These are phyloP conservation scores for Neonectria neomacrospora DNA, from an alignment of 2,329 filamentous ascomycete genomes.

Conservation along the genomic window DNA sequence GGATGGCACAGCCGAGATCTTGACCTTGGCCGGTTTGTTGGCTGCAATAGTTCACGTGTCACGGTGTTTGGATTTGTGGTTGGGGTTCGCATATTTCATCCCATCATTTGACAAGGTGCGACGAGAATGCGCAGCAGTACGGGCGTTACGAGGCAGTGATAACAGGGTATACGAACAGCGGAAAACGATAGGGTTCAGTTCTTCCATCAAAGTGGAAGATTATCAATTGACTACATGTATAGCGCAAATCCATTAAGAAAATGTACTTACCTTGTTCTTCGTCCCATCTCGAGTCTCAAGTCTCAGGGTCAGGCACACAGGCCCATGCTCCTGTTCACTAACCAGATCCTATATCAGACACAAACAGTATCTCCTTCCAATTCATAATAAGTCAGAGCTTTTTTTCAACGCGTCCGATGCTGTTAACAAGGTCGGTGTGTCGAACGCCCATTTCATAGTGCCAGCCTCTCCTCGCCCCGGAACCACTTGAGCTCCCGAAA, in stretches of 20 bases:
- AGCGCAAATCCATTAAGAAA: conserved; percentile 20
- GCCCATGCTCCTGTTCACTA: conserved; percentile 9
- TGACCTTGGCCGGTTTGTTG: not conserved
- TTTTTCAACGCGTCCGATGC: conserved; percentile 94
- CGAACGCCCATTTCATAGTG: conserved; percentile 98
- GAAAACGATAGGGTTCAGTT: not conserved
- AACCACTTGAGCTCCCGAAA: conserved; percentile 87
- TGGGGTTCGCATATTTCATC: conserved; percentile 5
- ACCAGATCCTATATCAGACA: not conserved
- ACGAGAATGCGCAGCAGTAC: not conserved
- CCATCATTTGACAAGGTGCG: not conserved
- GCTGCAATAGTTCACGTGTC: conserved; percentile 16
- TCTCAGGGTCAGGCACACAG: conserved; percentile 8
- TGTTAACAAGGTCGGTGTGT: conserved; percentile 96
- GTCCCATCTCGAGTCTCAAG: conserved; percentile 5
- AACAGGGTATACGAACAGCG: not conserved
- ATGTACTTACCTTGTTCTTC: conserved; percentile 7
- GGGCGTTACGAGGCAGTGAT: not conserved
- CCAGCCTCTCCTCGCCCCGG: conserved; percentile 70
- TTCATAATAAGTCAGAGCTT: conserved; percentile 85
- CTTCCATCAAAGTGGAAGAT: not conserved
- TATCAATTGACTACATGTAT: not conserved
- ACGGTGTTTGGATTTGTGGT: not conserved
- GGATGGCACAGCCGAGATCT: not conserved
- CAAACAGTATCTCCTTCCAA: conserved; percentile 46